A percentile compares a stretch with the other conserved stretches of the same genome.
phyloP scores from a whole-genome alignment of 129 eudicot species.

The Calendula officinalis region DNA sequence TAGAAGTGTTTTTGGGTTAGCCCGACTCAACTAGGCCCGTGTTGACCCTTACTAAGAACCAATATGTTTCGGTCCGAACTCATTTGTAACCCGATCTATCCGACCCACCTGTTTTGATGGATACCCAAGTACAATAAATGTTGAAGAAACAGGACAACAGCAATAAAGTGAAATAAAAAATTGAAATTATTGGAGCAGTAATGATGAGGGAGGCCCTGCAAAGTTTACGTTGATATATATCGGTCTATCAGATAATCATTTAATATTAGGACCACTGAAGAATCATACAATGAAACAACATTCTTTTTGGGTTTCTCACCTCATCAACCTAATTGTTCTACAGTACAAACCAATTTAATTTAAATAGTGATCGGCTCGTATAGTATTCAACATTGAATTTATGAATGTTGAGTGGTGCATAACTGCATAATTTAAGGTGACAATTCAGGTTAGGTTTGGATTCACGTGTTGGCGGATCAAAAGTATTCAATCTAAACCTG shows the following conservation, averaged over 20 bases:
- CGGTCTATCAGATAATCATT: constrained; percentile 21
- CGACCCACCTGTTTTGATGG: not conserved
- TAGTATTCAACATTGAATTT: constrained; percentile 4
- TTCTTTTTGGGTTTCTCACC: constrained; percentile 17
- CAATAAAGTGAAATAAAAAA: constrained; percentile 17
- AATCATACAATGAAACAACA: constrained; percentile 15
- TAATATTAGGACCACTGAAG: constrained; percentile 38
- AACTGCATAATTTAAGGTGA: not conserved
- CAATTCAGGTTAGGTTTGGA: no score
- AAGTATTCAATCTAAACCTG: no score
- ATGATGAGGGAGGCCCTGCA: constrained; percentile 29
- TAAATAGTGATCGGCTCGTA: constrained; percentile 11
- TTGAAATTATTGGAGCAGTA: constrained; percentile 26
- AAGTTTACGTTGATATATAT: constrained; percentile 19
- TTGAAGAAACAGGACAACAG: constrained; percentile 5
- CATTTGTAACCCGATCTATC: no score
- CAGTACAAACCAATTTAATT: constrained; percentile 9
- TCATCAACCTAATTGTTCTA: not conserved
- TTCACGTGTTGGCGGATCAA: no score
- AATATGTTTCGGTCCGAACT: not conserved
- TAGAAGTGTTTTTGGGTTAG: not conserved
- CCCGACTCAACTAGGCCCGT: not conserved
- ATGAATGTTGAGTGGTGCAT: constrained; percentile 20
- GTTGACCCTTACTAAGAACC: not conserved
- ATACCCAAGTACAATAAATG: not conserved